A percentile compares a stretch with the other conserved stretches of the same genome.
Conservation (phyloP, 1,139 yeast genomes). For the Arxiozyma heterogenica region DNA sequence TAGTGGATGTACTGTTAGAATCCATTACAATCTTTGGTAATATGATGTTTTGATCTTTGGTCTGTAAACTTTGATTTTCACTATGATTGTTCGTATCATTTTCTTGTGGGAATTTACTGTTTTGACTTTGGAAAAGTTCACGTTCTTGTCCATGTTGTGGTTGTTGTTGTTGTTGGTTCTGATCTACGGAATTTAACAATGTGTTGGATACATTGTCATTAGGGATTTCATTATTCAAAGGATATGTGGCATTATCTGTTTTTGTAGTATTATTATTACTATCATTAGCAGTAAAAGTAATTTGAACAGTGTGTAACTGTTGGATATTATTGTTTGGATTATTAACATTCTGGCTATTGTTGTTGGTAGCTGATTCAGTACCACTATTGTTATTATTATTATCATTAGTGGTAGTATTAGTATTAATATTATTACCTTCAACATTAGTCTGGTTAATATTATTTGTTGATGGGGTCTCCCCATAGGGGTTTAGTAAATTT, state of each 20-base stretch:
- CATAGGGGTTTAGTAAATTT: slow-evolving; percentile 5
- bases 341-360: background rate
- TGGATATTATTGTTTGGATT: background rate
- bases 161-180: background rate
- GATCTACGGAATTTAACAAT: background rate
- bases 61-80: background rate
- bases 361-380: background rate
- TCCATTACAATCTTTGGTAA: background rate
- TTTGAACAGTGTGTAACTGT: background rate
- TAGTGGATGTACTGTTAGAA: background rate
- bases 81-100: background rate
- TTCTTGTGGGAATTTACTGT: background rate
- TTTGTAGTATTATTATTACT: background rate
- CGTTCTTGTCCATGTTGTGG: background rate
- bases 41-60: background rate
- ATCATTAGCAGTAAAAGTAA: background rate
- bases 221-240: background rate
- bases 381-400: background rate
- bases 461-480: slow-evolving; percentile 1
- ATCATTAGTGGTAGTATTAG: background rate
- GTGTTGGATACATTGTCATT: background rate
- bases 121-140: background rate
- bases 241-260: background rate
- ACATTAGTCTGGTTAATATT: background rate
- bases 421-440: no score